Conservation (phyloP, 2,329 filamentous ascomycete species). For the Harringtonia aguacate region DNA sequence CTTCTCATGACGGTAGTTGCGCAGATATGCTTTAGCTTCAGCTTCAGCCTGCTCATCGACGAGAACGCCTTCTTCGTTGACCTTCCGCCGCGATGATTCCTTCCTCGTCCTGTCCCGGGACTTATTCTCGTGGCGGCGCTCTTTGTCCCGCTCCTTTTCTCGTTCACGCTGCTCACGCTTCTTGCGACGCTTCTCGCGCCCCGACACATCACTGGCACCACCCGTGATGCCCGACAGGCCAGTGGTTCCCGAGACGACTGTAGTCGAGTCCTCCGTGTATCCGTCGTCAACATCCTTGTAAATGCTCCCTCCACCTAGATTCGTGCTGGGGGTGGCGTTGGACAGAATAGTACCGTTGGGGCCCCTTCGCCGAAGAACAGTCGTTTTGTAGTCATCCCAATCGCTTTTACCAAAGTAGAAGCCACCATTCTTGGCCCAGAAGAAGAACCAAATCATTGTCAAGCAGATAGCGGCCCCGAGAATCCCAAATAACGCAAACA, state of each 20-base stretch:
- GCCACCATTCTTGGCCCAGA: slow-evolving; percentile 93
- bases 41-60: slow-evolving; percentile 55
- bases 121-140: slow-evolving; percentile 24
- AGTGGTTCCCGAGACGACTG: slow-evolving; percentile 16
- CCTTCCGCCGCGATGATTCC: slow-evolving; percentile 27
- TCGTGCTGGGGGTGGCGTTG: slow-evolving; percentile 71
- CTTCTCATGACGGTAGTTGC: slow-evolving; percentile 77
- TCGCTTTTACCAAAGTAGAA: slow-evolving; percentile 78
- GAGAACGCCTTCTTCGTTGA: slow-evolving; percentile 49
- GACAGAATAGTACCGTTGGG: slow-evolving; percentile 80
- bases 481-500: slow-evolving; percentile 79
- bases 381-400: slow-evolving; percentile 98
- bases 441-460: slow-evolving; percentile 90
- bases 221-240: slow-evolving; percentile 44
- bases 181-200: slow-evolving; percentile 41
- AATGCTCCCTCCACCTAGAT: slow-evolving; percentile 79
- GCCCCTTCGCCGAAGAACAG: slow-evolving; percentile 77
- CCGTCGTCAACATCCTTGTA: slow-evolving; percentile 58
- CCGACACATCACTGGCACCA: slow-evolving; percentile 43
- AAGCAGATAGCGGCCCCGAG: slow-evolving; percentile 69
- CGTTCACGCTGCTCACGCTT: slow-evolving; percentile 44
- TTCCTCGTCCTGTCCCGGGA: slow-evolving; percentile 22
- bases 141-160: slow-evolving; percentile 31
- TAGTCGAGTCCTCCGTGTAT: slow-evolving; percentile 28
- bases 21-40: slow-evolving; percentile 57